Evolutionary conservation across 192 early-diverging fungal genomes (phyloP).

Genomic region (Backusella parvicylindrica): DNA sequence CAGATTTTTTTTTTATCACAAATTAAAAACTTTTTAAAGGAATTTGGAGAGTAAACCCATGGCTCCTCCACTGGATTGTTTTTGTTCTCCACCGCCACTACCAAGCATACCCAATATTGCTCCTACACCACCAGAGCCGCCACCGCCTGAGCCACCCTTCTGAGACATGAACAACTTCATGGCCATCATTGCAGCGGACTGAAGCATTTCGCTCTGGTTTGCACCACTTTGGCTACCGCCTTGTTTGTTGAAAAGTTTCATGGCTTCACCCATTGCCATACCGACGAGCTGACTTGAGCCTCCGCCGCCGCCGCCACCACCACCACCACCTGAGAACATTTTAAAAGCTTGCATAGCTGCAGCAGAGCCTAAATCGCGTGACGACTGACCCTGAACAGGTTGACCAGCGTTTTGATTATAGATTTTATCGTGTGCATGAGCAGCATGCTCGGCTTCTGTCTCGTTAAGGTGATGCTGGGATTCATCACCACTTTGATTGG

Average conservation of each 20-base stretch:
- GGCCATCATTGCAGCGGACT: constrained; percentile 32
- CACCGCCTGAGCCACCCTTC: constrained; percentile 10
- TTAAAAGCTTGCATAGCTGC: constrained; percentile 36
- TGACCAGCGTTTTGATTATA: constrained; percentile 22
- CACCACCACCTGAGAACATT: constrained; percentile 22
- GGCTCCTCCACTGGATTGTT: constrained; percentile 15
- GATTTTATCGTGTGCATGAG: constrained; percentile 22
- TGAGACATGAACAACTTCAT: constrained; percentile 31
- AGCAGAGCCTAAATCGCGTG: constrained; percentile 29
- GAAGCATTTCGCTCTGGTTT: constrained; percentile 26
- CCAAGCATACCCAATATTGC: constrained; percentile 31
- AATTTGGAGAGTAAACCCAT: constrained; percentile 25
- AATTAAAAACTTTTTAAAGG: constrained; percentile 10
- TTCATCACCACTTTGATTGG: constrained; percentile 2
- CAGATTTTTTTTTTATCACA: not conserved
- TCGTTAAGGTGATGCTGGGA: constrained; percentile 11
- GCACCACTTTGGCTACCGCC: constrained; percentile 14
- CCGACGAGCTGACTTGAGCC: constrained; percentile 23
- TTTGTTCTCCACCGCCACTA: not conserved
- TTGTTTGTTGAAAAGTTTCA: constrained; percentile 28
- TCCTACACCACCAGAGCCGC: constrained; percentile 14
- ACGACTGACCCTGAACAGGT: constrained; percentile 11
- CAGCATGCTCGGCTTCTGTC: constrained; percentile 16
- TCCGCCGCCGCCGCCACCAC: constrained; percentile 11
- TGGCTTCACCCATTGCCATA: constrained; percentile 37